Evolutionary conservation across 2,329 filamentous ascomycete species (phyloP).

Genomic region (Tolypocladium endophyticum): DNA sequence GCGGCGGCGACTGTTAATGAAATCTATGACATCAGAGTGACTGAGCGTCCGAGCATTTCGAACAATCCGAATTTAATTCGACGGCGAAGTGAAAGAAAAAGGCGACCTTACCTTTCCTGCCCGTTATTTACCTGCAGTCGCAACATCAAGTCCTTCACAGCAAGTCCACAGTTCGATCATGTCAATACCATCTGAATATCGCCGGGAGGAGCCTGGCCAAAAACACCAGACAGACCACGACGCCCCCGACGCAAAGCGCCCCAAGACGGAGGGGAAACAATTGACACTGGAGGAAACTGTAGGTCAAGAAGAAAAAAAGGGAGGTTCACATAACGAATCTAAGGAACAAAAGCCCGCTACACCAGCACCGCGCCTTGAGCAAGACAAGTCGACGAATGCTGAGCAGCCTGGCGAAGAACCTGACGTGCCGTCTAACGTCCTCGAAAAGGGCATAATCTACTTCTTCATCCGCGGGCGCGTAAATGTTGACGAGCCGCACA

Average conservation of each 20-base stretch:
- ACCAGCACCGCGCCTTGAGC: not conserved
- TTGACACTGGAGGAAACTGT: not conserved
- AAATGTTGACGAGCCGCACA: not conserved
- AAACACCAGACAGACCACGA: not conserved
- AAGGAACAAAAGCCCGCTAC: not conserved
- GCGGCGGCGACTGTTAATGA: too few species aligned
- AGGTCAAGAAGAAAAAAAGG: not conserved
- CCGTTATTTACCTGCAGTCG: too few species aligned
- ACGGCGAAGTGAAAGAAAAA: too few species aligned
- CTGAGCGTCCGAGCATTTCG: too few species aligned
- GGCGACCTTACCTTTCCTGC: too few species aligned
- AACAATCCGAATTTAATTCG: too few species aligned
- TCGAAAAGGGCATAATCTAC: not conserved
- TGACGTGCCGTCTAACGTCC: not conserved
- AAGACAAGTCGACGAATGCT: not conserved
- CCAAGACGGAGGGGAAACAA: not conserved
- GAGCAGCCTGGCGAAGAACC: not conserved
- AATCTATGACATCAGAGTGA: too few species aligned
- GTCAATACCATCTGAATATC: not conserved
- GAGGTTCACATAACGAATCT: not conserved
- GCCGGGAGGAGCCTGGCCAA: not conserved
- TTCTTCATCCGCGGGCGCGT: not conserved
- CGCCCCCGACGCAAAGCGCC: not conserved
- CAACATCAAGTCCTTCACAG: too few species aligned
- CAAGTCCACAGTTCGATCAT: too few species aligned